phyloP scores from a whole-genome alignment of 2,329 filamentous ascomycete species.

The Pseudogymnoascus sp. region DNA sequence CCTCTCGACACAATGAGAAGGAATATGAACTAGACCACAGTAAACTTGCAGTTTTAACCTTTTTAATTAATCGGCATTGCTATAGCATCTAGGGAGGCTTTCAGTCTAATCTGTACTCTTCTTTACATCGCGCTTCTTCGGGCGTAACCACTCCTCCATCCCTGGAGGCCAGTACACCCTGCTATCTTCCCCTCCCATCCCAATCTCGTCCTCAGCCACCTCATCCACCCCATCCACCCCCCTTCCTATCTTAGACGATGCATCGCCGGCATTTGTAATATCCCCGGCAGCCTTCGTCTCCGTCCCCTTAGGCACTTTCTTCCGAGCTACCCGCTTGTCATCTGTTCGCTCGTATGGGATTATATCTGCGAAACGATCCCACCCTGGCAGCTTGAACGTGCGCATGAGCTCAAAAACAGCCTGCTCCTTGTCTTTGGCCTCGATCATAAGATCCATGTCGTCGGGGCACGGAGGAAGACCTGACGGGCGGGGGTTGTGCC shows the following conservation, averaged over 20 bases:
- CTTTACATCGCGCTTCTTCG: constrained; percentile 64
- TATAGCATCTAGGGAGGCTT: not conserved
- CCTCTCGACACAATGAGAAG: not conserved
- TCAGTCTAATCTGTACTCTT: constrained; percentile 28
- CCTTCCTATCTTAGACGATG: constrained; percentile 20
- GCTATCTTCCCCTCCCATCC: constrained; percentile 76
- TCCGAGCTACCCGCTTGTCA: constrained; percentile 55
- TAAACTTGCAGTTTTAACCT: not conserved
- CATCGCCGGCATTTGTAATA: constrained; percentile 19
- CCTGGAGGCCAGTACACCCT: constrained; percentile 87
- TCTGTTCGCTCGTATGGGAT: constrained; percentile 70
- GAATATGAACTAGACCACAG: not conserved
- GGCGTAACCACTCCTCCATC: constrained; percentile 84
- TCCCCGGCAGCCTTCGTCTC: constrained; percentile 33
- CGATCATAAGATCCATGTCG: constrained; percentile 96
- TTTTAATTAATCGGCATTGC: not conserved
- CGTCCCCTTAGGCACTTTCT: constrained; percentile 36
- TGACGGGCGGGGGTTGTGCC: constrained; percentile 73
- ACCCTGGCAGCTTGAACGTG: constrained; percentile 75
- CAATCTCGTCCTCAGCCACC: constrained; percentile 55
- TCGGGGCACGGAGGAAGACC: constrained; percentile 74
- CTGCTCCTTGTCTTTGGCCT: constrained; percentile 97
- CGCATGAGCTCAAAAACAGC: constrained; percentile 92
- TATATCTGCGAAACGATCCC: constrained; percentile 67
- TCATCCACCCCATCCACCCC: constrained; percentile 31